Evolutionary conservation across 116 monocot genomes (phyloP).

Genomic region (Trichopus zeylanicus): DNA sequence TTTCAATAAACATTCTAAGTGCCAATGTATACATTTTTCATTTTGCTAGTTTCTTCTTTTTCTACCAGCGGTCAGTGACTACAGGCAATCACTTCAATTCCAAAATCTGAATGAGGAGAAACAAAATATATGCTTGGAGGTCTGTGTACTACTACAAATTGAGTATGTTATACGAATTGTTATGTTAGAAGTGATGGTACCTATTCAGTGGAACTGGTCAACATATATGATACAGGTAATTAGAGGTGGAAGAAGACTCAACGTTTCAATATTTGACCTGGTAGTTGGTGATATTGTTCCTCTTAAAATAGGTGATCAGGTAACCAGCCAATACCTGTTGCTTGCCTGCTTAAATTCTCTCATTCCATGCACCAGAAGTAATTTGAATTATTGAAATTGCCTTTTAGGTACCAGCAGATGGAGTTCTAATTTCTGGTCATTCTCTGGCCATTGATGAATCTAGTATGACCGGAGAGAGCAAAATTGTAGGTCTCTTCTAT

Average conservation of each 20-base stretch:
- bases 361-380: background rate
- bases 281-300: constrained; percentile 72
- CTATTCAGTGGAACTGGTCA: background rate
- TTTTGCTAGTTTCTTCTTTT: background rate
- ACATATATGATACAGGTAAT: constrained; percentile 23
- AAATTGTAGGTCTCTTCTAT: constrained; percentile 41
- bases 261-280: constrained; percentile 58
- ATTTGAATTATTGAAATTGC: background rate
- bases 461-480: constrained; percentile 72
- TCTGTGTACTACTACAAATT: constrained; percentile 5
- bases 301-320: constrained; percentile 77
- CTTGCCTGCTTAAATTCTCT: background rate
- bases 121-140: constrained; percentile 59
- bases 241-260: constrained; percentile 42
- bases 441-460: constrained; percentile 74
- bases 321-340: background rate
- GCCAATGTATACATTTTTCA: background rate
- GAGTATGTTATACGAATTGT: background rate
- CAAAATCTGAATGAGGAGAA: constrained; percentile 55
- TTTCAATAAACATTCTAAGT: background rate
- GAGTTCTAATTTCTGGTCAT: constrained; percentile 53
- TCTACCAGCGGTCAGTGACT: constrained; percentile 48
- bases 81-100: constrained; percentile 58
- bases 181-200: background rate
- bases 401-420: constrained; percentile 70